Evolutionary conservation across 371 early-diverging fungal genomes (phyloP), one percentile per base, ranked within the genome.

Genomic region (Mucor saturninus): DNA sequence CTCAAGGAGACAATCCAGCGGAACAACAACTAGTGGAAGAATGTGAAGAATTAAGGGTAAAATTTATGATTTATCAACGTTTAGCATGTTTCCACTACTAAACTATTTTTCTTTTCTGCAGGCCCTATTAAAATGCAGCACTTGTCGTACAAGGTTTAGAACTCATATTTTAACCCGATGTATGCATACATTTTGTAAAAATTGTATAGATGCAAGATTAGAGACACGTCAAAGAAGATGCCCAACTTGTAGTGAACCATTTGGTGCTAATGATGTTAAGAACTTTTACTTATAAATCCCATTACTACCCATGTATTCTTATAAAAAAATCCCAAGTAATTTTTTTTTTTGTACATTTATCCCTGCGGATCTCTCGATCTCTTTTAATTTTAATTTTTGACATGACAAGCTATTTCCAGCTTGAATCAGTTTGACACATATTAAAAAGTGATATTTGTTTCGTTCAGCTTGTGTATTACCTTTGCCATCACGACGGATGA

Each of bases 181-280:
- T 74, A 96, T 95, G 98, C 99, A 98, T 72, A 91, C 92, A 15
- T 98, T 98, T 74, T 98, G 98, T 82, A 93, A 95, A 70, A 86
- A 87, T 30, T 99, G 99, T 71, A 84, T 99, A 45, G 94, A 98
- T 62, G 83, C 84, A 37, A 86, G 95, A 64, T 81, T 93, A 65
- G 94, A 93, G 65, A 92, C 93, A 10, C 86, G 99, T 14, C 96
- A 97, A 73, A 91, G 99, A 80, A 97, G 98, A 72, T 99, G 99
- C 79, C 99, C 99, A 6, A 91, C 87, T 6, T 99, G 99, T 76
- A 92, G 91, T 45, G 90, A 92, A 67, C 81, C 91, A 15, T 99
- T 99, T 87, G 93, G 94, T 5, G 80, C 86, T 32, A 90, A 88
- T 53, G 99, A 99, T 77, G 91, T 99, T 21, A 86, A 87, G 62